These are phyloP conservation scores for Pyrenophora graminea DNA, from an alignment of 2,329 filamentous ascomycete species.

Conservation along the genomic window DNA sequence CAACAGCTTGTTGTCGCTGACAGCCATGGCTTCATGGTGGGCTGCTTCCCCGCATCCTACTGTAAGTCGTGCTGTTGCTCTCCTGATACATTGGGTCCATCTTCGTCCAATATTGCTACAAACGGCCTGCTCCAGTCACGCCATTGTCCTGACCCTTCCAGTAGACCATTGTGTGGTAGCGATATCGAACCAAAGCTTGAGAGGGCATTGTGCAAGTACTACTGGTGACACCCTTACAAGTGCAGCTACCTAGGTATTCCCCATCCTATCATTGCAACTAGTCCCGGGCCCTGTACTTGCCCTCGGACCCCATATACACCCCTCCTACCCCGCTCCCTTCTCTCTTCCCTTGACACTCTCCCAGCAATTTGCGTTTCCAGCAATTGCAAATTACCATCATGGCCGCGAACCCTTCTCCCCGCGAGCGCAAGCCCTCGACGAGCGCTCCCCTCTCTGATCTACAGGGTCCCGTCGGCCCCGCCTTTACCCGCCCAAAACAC, in stretches of 20 bases:
- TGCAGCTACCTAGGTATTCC: background rate
- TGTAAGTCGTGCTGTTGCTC: slow-evolving; percentile 2
- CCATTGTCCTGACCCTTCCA: slow-evolving; percentile 5
- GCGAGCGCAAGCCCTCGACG: slow-evolving; percentile 80
- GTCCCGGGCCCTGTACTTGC: slow-evolving; percentile 7
- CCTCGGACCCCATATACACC: slow-evolving; percentile 9
- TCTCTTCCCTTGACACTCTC: slow-evolving; percentile 29
- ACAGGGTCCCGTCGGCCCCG: slow-evolving; percentile 81
- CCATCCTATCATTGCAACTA: background rate
- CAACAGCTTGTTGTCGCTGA: slow-evolving; percentile 30
- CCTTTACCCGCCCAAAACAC: slow-evolving; percentile 91
- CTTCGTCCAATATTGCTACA: background rate
- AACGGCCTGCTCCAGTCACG: background rate
- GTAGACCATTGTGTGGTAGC: too few species aligned
- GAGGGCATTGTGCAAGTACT: background rate
- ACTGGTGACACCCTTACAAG: slow-evolving; percentile 5
- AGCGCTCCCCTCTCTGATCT: slow-evolving; percentile 85
- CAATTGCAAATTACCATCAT: slow-evolving; percentile 39
- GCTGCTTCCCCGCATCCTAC: slow-evolving; percentile 8
- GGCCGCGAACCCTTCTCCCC: slow-evolving; percentile 48
- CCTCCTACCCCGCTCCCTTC: slow-evolving; percentile 35
- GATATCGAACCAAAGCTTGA: too few species aligned
- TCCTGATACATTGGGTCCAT: slow-evolving; percentile 9
- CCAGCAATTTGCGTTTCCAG: slow-evolving; percentile 28
- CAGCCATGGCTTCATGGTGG: slow-evolving; percentile 5